Evolutionary conservation across 2,329 filamentous ascomycete genomes (phyloP).

Genomic region (Diaporthe citriasiana): DNA sequence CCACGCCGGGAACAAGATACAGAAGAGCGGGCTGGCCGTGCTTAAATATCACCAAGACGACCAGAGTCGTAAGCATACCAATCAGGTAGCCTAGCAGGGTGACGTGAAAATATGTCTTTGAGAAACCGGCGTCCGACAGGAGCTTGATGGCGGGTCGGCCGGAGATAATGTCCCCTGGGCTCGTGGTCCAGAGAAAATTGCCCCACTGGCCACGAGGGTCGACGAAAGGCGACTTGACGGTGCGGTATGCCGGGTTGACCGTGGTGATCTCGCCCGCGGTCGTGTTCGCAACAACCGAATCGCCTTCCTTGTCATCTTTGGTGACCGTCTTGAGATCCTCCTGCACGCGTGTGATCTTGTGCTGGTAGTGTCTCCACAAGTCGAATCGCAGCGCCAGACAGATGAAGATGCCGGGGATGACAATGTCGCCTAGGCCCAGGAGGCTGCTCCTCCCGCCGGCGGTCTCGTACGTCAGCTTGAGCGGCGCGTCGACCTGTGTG

Average conservation of each 20-base stretch:
- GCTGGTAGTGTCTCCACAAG: constrained; percentile 84
- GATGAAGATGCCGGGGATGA: constrained; percentile 92
- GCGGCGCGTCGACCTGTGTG: constrained; percentile 89
- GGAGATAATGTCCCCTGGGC: constrained; percentile 46
- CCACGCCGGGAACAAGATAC: constrained; percentile 90
- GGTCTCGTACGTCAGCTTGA: constrained; percentile 84
- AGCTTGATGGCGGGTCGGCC: constrained; percentile 51
- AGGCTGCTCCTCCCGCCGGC: constrained; percentile 78
- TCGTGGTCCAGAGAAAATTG: constrained; percentile 82
- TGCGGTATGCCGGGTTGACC: constrained; percentile 58
- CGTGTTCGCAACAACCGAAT: constrained; percentile 46
- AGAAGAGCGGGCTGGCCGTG: constrained; percentile 92
- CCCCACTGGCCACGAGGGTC: constrained; percentile 83
- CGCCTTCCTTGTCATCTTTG: constrained; percentile 40
- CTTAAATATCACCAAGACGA: constrained; percentile 81
- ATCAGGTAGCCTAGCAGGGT: constrained; percentile 81
- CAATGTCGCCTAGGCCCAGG: constrained; percentile 94
- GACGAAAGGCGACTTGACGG: constrained; percentile 66
- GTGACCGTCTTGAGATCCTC: constrained; percentile 52
- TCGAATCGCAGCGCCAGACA: constrained; percentile 92
- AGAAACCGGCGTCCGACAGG: constrained; percentile 68
- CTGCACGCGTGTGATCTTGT: constrained; percentile 68
- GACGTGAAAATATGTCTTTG: constrained; percentile 88
- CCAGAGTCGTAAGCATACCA: constrained; percentile 83
- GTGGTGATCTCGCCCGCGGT: constrained; percentile 54